Conservation (phyloP, 495 filamentous ascomycete genomes). For the Hyphodiscus hymeniophilus region DNA sequence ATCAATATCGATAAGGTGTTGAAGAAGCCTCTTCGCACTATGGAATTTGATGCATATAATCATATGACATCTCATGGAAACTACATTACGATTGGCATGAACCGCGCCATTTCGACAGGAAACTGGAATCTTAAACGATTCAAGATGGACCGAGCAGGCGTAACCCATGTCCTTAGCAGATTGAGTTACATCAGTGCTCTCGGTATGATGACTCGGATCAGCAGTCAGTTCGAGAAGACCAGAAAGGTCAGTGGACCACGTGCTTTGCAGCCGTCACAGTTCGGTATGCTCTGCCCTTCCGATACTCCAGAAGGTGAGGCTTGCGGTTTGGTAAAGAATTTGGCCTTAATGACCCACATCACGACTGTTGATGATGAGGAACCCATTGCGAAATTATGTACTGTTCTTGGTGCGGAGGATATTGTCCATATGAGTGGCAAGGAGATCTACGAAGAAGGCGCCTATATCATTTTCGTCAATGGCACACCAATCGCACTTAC, state of each 20-base stretch:
- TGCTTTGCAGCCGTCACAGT: conserved; percentile 93
- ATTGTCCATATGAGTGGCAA: conserved; percentile 62
- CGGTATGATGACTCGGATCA: conserved; percentile 99
- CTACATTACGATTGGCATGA: conserved; percentile 82
- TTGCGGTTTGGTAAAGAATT: conserved; percentile 95
- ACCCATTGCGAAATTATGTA: conserved; percentile 72
- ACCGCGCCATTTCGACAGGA: conserved; percentile 87
- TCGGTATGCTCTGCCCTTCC: conserved; percentile 92
- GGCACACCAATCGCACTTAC: conserved; percentile 86
- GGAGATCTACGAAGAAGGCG: conserved; percentile 74
- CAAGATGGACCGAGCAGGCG: conserved; percentile 95
- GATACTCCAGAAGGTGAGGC: conserved; percentile 98
- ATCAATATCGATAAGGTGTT: conserved; percentile 86
- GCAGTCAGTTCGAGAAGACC: conserved; percentile 97
- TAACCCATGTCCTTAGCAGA: conserved; percentile 92
- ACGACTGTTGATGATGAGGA: conserved; percentile 92
- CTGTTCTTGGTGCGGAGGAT: conserved; percentile 71
- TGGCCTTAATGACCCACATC: conserved; percentile 98
- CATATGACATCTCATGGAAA: conserved; percentile 69
- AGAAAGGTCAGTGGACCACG: conserved; percentile 91
- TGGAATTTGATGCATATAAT: conserved; percentile 75
- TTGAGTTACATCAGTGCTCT: conserved; percentile 94
- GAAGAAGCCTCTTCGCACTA: conserved; percentile 78
- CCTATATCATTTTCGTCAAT: conserved; percentile 89
- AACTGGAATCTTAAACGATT: conserved; percentile 98